Evolutionary conservation across 306 rosid genomes (phyloP).

Genomic region (Abrus pulchellus): DNA sequence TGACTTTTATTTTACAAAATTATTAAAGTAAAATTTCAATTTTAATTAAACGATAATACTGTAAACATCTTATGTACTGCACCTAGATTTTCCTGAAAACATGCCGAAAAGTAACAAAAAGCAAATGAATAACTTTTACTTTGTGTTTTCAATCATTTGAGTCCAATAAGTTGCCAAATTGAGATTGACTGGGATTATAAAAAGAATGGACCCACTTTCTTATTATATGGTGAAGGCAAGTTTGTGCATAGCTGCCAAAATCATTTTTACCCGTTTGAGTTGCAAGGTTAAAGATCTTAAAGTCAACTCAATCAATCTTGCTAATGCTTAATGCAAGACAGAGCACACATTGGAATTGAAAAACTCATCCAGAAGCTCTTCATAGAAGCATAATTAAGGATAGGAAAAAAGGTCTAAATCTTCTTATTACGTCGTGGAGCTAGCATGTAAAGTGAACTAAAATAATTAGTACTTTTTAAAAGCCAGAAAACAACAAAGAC

Average conservation of each 20-base stretch:
- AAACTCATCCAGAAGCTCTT: neutral
- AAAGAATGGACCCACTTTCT: neutral
- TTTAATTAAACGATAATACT: too few species aligned
- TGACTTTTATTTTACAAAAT: too few species aligned
- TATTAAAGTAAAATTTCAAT: too few species aligned
- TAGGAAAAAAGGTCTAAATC: neutral
- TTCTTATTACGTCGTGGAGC: neutral
- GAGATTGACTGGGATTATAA: neutral
- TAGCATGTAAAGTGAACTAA: neutral
- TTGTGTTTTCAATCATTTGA: constrained; percentile 33
- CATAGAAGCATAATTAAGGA: neutral
- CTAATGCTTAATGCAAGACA: constrained; percentile 18
- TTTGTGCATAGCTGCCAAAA: constrained; percentile 5
- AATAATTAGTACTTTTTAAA: neutral
- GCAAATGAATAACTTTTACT: neutral
- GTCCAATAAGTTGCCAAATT: neutral
- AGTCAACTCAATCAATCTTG: neutral
- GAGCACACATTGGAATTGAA: neutral
- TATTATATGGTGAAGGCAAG: constrained; percentile 2
- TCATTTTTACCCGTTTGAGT: neutral
- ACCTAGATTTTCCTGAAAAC: neutral
- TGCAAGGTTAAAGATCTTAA: neutral
- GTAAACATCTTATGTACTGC: too few species aligned
- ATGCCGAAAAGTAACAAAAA: constrained; percentile 10
- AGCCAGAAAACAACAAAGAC: neutral